Evolutionary conservation across 2,329 filamentous ascomycete species (phyloP).

Genomic region (Xylariaceae sp.): DNA sequence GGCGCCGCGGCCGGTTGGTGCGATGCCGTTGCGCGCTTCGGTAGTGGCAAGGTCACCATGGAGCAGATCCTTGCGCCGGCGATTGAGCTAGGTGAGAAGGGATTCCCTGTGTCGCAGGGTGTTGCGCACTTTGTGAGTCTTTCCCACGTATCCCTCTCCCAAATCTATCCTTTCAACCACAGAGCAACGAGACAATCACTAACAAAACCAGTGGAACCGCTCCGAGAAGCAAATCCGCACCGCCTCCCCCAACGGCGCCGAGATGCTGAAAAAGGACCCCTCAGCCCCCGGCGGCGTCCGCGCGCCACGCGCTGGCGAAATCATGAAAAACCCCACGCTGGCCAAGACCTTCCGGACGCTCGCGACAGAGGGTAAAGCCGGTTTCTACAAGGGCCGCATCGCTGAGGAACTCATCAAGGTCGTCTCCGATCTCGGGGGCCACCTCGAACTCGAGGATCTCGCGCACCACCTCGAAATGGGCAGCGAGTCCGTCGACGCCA

Average conservation of each 20-base stretch:
- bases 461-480: conserved; percentile 63
- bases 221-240: conserved; percentile 58
- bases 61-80: conserved; percentile 76
- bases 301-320: conserved; percentile 72
- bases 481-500: conserved; percentile 76
- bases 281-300: conserved; percentile 63
- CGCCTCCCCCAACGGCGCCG: conserved; percentile 79
- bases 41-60: conserved; percentile 75
- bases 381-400: conserved; percentile 83
- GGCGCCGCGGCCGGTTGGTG: conserved; percentile 92
- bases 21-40: conserved; percentile 81
- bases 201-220: conserved; percentile 58
- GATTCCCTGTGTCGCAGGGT: conserved; percentile 83
- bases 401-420: conserved; percentile 78
- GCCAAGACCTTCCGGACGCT: conserved; percentile 76
- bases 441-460: conserved; percentile 74
- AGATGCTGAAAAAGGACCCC: conserved; percentile 79
- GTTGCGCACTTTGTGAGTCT: conserved; percentile 60
- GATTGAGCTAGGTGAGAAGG: conserved; percentile 78
- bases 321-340: conserved; percentile 80
- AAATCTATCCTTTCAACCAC: background rate
- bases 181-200: background rate
- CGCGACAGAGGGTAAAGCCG: conserved; percentile 74
- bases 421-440: conserved; percentile 68
- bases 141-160: background rate